phyloP scores from a whole-genome alignment of 176 grass and related monocot genomes.

The Echinochloa phyllopogon region DNA sequence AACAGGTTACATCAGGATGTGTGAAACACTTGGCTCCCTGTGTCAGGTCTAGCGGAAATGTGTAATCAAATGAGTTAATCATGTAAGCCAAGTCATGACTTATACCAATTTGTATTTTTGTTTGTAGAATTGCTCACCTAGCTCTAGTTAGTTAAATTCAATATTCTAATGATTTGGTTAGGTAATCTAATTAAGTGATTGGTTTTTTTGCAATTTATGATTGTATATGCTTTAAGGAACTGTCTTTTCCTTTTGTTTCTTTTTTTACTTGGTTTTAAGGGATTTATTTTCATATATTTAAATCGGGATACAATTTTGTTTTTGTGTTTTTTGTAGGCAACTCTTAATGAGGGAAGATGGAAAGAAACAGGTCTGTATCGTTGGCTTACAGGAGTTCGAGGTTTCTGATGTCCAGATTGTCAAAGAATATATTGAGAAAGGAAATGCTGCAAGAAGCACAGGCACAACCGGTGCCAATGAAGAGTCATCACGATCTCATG shows the following conservation, averaged over 20 bases:
- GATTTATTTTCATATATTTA: background rate
- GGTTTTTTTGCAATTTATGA: background rate
- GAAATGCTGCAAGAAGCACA: constrained; percentile 92
- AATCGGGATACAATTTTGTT: background rate
- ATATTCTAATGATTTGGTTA: constrained; percentile 5
- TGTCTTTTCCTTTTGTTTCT: background rate
- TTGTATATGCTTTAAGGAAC: constrained; percentile 1
- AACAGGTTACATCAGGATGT: constrained; percentile 8
- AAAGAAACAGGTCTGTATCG: constrained; percentile 97
- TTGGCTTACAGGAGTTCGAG: constrained; percentile 97
- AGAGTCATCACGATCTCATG: constrained; percentile 97
- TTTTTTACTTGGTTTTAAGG: background rate
- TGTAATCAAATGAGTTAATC: background rate
- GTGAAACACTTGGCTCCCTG: background rate
- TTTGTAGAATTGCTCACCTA: background rate
- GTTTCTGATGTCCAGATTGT: constrained; percentile 98
- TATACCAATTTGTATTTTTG: background rate
- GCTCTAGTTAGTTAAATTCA: constrained; percentile 1
- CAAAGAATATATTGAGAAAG: constrained; percentile 99
- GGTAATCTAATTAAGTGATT: background rate
- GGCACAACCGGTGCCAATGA: constrained; percentile 97
- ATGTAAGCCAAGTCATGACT: constrained; percentile 14
- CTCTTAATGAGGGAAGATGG: constrained; percentile 98
- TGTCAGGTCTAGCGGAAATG: background rate
- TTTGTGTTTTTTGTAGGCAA: constrained; percentile 62